Evolutionary conservation across 1,284 basidiomycete species (phyloP).

Genomic region (Mycosarcoma mackinlayi): DNA sequence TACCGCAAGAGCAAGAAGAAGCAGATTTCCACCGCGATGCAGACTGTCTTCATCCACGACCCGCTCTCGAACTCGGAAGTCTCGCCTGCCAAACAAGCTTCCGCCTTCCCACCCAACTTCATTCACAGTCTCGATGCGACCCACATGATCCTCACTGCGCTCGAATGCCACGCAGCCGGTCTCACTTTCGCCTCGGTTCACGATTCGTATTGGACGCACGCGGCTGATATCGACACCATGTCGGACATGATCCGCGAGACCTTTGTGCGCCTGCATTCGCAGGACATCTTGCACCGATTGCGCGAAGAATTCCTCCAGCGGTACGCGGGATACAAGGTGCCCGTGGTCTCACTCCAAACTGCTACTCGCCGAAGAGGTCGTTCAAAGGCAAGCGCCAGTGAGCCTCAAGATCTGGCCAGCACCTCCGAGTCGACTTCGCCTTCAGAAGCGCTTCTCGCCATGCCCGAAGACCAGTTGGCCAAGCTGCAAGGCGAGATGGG

Average conservation of each 20-base stretch:
- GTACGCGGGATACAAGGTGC: conserved; percentile 59
- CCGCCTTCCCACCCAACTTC: conserved; percentile 98
- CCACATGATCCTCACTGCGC: conserved; percentile 98
- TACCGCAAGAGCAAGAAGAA: conserved; percentile 87
- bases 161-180: conserved; percentile 74
- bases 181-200: conserved; percentile 92
- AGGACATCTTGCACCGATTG: conserved; percentile 78
- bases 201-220: conserved; percentile 99
- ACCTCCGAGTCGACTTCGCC: conserved; percentile 13
- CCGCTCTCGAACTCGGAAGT: conserved; percentile 84
- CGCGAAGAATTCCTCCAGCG: conserved; percentile 69
- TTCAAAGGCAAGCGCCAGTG: conserved; percentile 10
- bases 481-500: conserved; percentile 30
- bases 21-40: conserved; percentile 79
- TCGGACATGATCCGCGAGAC: conserved; percentile 88
- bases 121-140: conserved; percentile 98
- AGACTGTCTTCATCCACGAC: conserved; percentile 93
- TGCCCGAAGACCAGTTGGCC: conserved; percentile 39
- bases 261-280: conserved; percentile 90
- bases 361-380: conserved; percentile 4
- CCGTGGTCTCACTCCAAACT: conserved; percentile 37
- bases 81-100: conserved; percentile 86
- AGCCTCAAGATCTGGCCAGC: conserved; percentile 1
- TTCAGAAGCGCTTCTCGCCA: conserved; percentile 23
- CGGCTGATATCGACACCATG: conserved; percentile 88